Conservation (phyloP, 2,329 filamentous ascomycete genomes). For the Fusarium virguliforme region DNA sequence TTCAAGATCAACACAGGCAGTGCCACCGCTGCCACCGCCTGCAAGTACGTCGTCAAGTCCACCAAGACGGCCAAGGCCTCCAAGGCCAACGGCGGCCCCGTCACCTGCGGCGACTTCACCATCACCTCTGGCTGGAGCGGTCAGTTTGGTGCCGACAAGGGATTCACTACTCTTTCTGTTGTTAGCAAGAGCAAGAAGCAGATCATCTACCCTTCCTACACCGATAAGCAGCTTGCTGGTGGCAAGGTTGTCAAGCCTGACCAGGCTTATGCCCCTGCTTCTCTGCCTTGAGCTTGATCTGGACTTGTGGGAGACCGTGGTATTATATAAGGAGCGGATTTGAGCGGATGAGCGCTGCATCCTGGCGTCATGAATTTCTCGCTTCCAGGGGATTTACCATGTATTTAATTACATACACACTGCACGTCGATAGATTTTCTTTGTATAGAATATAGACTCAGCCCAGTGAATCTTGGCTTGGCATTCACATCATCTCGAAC, state of each 20-base stretch:
- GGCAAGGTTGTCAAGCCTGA: conserved; percentile 65
- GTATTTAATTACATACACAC: background rate
- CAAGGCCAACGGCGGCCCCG: conserved; percentile 57
- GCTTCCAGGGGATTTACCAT: background rate
- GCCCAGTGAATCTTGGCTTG: background rate
- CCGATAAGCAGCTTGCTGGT: conserved; percentile 63
- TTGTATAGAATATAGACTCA: background rate
- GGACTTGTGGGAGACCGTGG: background rate
- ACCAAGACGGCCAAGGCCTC: conserved; percentile 52
- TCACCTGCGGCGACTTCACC: conserved; percentile 64
- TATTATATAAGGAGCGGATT: background rate
- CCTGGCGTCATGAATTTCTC: background rate
- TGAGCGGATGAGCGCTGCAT: conserved; percentile 1
- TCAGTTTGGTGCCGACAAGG: conserved; percentile 67
- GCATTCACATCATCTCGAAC: background rate
- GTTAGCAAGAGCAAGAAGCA: conserved; percentile 56
- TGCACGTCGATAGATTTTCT: background rate
- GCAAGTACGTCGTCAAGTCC: conserved; percentile 53
- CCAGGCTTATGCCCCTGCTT: conserved; percentile 60
- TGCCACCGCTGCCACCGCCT: conserved; percentile 54
- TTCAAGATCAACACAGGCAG: conserved; percentile 63
- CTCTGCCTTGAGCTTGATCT: conserved; percentile 30
- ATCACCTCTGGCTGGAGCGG: conserved; percentile 70
- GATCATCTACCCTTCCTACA: conserved; percentile 69
- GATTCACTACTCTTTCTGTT: conserved; percentile 69